Evolutionary conservation across 2,329 filamentous ascomycete species (phyloP).

Genomic region (Penicillium expansum): DNA sequence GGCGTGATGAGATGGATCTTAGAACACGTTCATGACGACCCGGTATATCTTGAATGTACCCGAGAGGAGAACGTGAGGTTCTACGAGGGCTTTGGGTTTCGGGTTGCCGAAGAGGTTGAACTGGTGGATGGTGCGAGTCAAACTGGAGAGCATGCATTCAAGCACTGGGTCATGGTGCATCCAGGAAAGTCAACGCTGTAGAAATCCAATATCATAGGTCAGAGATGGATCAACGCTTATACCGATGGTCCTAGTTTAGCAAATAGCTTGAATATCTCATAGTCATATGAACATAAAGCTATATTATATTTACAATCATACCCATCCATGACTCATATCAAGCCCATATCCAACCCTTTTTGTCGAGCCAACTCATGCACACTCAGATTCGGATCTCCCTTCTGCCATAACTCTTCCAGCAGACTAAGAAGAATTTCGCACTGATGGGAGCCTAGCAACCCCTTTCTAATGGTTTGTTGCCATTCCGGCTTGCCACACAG

Average conservation of each 20-base stretch:
- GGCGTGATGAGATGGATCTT: conserved; percentile 19
- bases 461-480: conserved; percentile 18
- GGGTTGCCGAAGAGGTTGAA: conserved; percentile 20
- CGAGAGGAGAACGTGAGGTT: conserved; percentile 20
- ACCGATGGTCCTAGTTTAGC: neutral
- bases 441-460: conserved; percentile 5
- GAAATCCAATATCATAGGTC: neutral
- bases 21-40: conserved; percentile 11
- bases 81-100: conserved; percentile 25
- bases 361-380: conserved; percentile 23
- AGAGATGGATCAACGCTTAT: neutral
- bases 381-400: conserved; percentile 9
- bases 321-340: conserved; percentile 15
- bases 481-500: conserved; percentile 16
- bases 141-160: conserved; percentile 10
- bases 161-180: conserved; percentile 26
- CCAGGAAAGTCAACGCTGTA: neutral
- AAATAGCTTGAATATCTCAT: conserved; percentile 1
- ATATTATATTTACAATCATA: neutral
- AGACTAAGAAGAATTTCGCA: conserved; percentile 18
- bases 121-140: conserved; percentile 11
- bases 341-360: conserved; percentile 26
- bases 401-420: conserved; percentile 27
- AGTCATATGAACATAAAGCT: neutral
- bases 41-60: conserved; percentile 25